Evolutionary conservation across 768 basidiomycete genomes (phyloP).

Genomic region (Leucosporidium scottii): DNA sequence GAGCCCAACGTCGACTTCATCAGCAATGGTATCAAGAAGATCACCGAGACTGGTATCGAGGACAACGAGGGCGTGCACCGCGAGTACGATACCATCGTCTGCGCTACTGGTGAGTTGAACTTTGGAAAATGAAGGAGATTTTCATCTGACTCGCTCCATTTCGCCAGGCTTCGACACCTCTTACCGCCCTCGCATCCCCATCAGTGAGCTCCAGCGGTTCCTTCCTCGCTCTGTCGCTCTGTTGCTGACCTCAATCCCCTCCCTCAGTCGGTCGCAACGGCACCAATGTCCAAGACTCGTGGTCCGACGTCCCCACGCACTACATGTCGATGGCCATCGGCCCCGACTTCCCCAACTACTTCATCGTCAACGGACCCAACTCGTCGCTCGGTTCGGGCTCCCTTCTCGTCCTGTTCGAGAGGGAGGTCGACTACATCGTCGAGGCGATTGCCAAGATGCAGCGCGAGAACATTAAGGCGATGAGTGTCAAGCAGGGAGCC

Average conservation of each 20-base stretch:
- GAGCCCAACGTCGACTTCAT: slow-evolving; percentile 50
- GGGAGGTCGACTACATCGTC: slow-evolving; percentile 55
- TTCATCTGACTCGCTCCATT: background rate
- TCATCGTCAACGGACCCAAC: slow-evolving; percentile 49
- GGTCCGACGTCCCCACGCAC: slow-evolving; percentile 52
- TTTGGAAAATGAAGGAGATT: too few relatives aligned
- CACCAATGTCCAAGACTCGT: slow-evolving; percentile 51
- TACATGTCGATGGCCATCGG: slow-evolving; percentile 58
- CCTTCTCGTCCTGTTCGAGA: slow-evolving; percentile 53
- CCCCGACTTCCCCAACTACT: slow-evolving; percentile 56
- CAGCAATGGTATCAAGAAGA: slow-evolving; percentile 46
- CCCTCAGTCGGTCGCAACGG: slow-evolving; percentile 54
- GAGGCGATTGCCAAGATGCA: slow-evolving; percentile 53
- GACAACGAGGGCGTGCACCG: slow-evolving; percentile 52
- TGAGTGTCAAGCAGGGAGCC: slow-evolving; percentile 56
- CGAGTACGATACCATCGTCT: slow-evolving; percentile 57
- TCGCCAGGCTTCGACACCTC: slow-evolving; percentile 19
- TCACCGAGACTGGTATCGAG: slow-evolving; percentile 55
- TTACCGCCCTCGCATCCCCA: slow-evolving; percentile 31
- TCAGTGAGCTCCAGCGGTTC: slow-evolving; percentile 9
- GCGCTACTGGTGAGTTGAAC: slow-evolving; percentile 57
- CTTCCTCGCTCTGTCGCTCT: background rate
- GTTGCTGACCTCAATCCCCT: slow-evolving; percentile 41
- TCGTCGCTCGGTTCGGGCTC: slow-evolving; percentile 53
- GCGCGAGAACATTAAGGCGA: slow-evolving; percentile 56